These are phyloP conservation scores for Ailanthus altissimus DNA, from an alignment of 345 rosid genomes.

Conservation along the genomic window DNA sequence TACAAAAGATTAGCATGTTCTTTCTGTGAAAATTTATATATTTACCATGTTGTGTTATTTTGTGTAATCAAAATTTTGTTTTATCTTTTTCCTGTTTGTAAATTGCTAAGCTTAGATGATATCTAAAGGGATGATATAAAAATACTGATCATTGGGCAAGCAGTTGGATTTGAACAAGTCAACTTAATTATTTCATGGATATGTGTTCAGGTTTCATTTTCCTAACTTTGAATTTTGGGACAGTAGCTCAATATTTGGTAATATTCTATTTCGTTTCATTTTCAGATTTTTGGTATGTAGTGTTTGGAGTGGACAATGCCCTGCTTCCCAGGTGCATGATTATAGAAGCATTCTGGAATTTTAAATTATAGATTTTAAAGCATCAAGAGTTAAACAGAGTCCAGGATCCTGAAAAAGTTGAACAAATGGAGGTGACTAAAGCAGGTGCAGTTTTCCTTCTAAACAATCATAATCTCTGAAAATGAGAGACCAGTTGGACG, in stretches of 20 bases:
- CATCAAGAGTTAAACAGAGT: conserved; percentile 17
- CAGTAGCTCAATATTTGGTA: background rate
- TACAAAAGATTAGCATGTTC: background rate
- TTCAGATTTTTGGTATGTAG: conserved; percentile 22
- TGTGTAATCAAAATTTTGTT: background rate
- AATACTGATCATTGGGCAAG: background rate
- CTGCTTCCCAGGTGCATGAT: background rate
- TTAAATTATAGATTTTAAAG: conserved; percentile 10
- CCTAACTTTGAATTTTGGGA: background rate
- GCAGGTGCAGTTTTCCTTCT: conserved; percentile 41
- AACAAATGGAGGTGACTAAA: conserved; percentile 38
- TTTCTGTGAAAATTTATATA: background rate
- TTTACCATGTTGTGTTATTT: background rate
- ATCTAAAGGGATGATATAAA: background rate
- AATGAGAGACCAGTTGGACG: background rate
- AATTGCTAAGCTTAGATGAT: background rate
- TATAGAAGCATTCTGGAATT: conserved; percentile 17
- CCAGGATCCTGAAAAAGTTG: conserved; percentile 25
- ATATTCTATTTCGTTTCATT: background rate
- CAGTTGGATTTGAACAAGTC: background rate
- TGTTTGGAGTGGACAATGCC: conserved; percentile 14
- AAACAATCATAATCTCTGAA: background rate
- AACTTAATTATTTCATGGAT: background rate
- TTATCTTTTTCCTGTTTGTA: background rate
- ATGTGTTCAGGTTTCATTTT: background rate